Evolutionary conservation across 164 flowering plant genomes (phyloP), one percentile per base, ranked within the genome.

Genomic region (Nymphaea thermarum): DNA sequence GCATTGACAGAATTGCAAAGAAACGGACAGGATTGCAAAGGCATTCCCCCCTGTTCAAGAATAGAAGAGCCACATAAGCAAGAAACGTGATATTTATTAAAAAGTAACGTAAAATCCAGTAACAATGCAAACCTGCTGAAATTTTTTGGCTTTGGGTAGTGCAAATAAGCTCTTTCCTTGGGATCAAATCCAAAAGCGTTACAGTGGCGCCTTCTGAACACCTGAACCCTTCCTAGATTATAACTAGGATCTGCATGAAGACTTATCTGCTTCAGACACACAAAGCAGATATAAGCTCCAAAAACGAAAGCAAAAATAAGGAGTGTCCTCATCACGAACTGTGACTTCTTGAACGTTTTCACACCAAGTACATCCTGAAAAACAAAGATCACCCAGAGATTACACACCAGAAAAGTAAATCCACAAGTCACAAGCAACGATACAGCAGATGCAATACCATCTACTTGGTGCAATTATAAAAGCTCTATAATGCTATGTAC

Each of bases 341-440:
- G 84, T 42, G 93, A 88, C 70, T 77, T 85, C 84, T 90, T 91
- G 6, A 91, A 81, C 62, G 88, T 72, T 75, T 90, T 94, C 71
- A 87, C 67, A 43, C 84, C 75, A 12, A 83, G 62, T 3, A 78
- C 43, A 66, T 83, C 96, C 98, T 94, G 89, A 43, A 60, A 25
- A 64, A 7, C 41, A 4, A 25, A 25, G 36, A 25, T 25, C 36
- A 25, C 36, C 36, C 36, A 25, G 36, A 25, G 36, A 25, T 25
- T 25, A 25, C 36, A 25, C 36, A 25, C 1, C 36, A 25, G 36
- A 25, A 25, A 25, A 25, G 36, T 25, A 25, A 25, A 25, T 25
- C 0, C 36, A 25, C 36, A 25, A 25, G 36, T 1, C 0, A 25
- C 36, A 25, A 25, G 36, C 36, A 25, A 25, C 36, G 36, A 25